Conservation (phyloP, 768 basidiomycete species). For the Leccinum arenicola region DNA sequence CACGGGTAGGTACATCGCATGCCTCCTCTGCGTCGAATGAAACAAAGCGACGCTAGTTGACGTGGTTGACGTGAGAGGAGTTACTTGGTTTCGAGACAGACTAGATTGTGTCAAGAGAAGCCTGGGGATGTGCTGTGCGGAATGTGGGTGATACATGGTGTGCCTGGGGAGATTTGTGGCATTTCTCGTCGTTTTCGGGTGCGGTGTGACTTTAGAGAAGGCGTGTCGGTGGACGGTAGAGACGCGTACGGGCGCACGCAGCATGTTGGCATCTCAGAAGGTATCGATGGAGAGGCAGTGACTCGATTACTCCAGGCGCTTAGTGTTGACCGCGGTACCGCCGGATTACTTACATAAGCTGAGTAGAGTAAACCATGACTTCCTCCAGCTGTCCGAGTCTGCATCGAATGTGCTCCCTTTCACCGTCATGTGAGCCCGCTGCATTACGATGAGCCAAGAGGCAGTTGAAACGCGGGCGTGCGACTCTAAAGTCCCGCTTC, state of each 20-base stretch:
- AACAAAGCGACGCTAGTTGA: conserved; percentile 27
- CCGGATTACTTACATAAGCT: background rate
- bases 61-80: background rate
- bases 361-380: too few relatives aligned
- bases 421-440: too few relatives aligned
- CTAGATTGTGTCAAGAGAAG: conserved; percentile 7
- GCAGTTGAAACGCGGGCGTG: background rate
- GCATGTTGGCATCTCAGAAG: conserved; percentile 48
- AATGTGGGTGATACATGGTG: background rate
- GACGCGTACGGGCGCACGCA: conserved; percentile 35
- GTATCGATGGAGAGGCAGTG: background rate
- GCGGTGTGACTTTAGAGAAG: background rate
- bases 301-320: conserved; percentile 5
- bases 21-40: conserved; percentile 38
- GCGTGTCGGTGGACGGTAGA: background rate
- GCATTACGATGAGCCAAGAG: too few relatives aligned
- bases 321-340: background rate
- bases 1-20: conserved; percentile 44
- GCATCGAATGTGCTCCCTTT: too few relatives aligned
- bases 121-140: conserved; percentile 2
- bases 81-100: conserved; percentile 3
- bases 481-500: background rate
- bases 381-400: too few relatives aligned
- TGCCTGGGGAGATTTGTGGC: background rate
- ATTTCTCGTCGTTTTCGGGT: background rate